Conservation (phyloP, 2,329 filamentous ascomycete genomes). For the Xylariaceae sp. region DNA sequence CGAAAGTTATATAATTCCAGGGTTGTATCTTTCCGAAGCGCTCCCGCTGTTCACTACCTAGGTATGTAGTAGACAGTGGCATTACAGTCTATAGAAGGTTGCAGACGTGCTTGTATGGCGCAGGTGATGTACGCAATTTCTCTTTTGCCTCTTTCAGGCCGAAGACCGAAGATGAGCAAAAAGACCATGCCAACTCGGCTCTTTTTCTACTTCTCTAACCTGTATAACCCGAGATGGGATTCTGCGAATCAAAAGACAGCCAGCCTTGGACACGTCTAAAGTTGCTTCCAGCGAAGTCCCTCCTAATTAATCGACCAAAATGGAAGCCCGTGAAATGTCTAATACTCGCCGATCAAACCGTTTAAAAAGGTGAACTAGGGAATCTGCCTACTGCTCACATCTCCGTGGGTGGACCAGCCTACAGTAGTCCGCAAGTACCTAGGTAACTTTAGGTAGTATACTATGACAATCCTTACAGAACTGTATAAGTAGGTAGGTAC, state of each 20-base stretch:
- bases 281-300: no score
- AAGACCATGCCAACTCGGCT: conserved; percentile 18
- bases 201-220: conserved; percentile 1
- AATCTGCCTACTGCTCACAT: background rate
- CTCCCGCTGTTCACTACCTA: no score
- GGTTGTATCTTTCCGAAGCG: background rate
- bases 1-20: background rate
- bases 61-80: no score
- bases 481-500: no score
- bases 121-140: no score
- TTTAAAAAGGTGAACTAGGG: conserved; percentile 11
- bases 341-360: conserved; percentile 33
- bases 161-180: conserved; percentile 16
- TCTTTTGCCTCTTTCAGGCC: conserved; percentile 13
- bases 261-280: background rate
- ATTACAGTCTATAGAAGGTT: background rate
- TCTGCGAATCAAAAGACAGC: background rate
- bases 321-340: conserved; percentile 23
- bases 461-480: no score
- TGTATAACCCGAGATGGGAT: conserved; percentile 16
- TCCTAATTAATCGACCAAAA: conserved; percentile 23
- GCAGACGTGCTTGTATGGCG: background rate
- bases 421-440: conserved; percentile 5
- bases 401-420: no score
- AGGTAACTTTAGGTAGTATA: background rate